Conservation (phyloP, 2,329 filamentous ascomycete genomes). For the Aspergillus carbonarius region DNA sequence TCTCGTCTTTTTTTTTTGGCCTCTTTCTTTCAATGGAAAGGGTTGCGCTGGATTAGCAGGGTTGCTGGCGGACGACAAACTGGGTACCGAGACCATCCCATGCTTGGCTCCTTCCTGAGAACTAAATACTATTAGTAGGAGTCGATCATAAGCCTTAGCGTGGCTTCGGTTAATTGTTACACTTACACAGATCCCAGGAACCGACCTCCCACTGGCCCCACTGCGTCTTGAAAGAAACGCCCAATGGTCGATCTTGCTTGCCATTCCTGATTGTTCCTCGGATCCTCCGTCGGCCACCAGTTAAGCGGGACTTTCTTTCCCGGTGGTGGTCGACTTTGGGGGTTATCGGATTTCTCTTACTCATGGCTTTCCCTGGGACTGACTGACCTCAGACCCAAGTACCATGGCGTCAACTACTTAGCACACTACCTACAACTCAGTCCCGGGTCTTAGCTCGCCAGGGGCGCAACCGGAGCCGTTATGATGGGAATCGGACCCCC, state of each 20-base stretch:
- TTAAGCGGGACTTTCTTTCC: not conserved
- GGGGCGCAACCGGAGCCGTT: constrained; percentile 16
- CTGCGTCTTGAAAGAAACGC: not conserved
- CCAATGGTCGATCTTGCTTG: constrained; percentile 1
- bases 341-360: not conserved
- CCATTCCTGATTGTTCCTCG: not conserved
- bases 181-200: constrained; percentile 1
- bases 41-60: too few relatives aligned
- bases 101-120: not conserved
- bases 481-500: constrained; percentile 5
- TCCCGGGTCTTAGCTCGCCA: not conserved
- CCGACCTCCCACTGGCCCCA: constrained; percentile 1
- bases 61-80: not conserved
- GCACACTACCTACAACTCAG: not conserved
- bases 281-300: not conserved
- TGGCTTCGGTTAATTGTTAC: not conserved
- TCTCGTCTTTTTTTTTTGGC: not conserved
- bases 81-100: too few relatives aligned
- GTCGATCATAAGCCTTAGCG: not conserved
- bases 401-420: constrained; percentile 7
- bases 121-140: too few relatives aligned
- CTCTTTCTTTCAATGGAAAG: too few relatives aligned
- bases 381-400: not conserved
- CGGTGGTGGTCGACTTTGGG: not conserved
- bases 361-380: not conserved